Evolutionary conservation across 2,329 filamentous ascomycete species (phyloP), one percentile per base, ranked within the genome.

Genomic region (Fusarium siculi): DNA sequence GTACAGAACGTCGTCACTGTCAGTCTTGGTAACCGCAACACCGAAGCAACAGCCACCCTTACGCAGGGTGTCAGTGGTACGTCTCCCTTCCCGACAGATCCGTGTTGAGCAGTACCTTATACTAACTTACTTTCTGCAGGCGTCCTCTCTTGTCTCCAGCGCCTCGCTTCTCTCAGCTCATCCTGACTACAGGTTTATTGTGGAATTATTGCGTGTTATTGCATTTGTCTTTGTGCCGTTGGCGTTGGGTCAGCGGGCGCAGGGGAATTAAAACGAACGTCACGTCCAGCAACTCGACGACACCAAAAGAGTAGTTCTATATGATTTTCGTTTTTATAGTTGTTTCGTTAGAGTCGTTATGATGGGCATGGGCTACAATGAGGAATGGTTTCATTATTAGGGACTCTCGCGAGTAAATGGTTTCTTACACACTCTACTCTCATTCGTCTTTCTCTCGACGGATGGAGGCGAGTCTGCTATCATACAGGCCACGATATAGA

Each of bases 41-140:
- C 96, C 0, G 93, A 97, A 81, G 96, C 96, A 12, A 91, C 90
- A 53, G 91, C 92, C 4, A 97, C 96, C 2, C 82, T 97, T 78
- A 96, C 94, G 1, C 96, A 97, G 81, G 96, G 96, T 74, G 94
- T 97, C 47, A 97, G 93, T 81, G 95, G 95, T 93, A 86, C 83
- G 90, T 86, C 2, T 25, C 32, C 7, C 12, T 19, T 36, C 8
- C 15, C 7, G n/a, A 19, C 4, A n/a, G 11, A 16, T 28, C 5
- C 11, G 19, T 23, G 12, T 9, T 23, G 8, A 19, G 5, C 0
- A 42, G 21, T 30, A 12, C 5, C 15, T 32, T 43, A 34, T 55
- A 28, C 42, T 49, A 55, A 73, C 60, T 37, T 5, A 70, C 57
- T n/a, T 9, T 12, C 21, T 21, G 21, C 52, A 85, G 84, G 84